Conservation (phyloP, 2,329 filamentous ascomycete species). For the Ophiostoma pallidulum region DNA sequence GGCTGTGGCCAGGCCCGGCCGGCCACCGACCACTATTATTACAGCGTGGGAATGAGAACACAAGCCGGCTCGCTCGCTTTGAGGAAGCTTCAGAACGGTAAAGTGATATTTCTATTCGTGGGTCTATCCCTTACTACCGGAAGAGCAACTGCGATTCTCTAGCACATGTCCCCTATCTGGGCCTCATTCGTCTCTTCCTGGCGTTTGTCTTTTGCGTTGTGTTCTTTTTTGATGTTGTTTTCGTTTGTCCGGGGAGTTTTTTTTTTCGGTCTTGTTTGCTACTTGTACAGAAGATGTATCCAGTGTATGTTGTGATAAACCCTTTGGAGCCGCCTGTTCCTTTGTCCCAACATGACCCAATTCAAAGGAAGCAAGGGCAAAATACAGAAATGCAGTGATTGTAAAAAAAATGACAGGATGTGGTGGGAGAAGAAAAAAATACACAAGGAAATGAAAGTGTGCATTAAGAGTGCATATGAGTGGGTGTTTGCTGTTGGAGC, state of each 20-base stretch:
- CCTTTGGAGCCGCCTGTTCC: neutral
- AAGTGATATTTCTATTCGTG: constrained; percentile 2
- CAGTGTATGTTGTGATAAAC: neutral
- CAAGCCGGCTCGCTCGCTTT: too few species aligned
- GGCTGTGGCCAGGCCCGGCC: too few species aligned
- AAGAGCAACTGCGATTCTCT: constrained; percentile 2
- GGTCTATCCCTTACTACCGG: neutral
- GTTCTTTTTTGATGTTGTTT: neutral
- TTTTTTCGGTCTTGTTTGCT: neutral
- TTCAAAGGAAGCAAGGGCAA: neutral
- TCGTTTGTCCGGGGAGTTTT: neutral
- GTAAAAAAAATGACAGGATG: neutral
- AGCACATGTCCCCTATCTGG: too few species aligned
- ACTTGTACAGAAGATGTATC: constrained; percentile 6
- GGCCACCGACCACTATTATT: too few species aligned
- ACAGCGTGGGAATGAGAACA: too few species aligned
- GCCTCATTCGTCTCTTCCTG: neutral
- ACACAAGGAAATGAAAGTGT: neutral
- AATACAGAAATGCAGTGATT: neutral
- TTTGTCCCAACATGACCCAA: neutral
- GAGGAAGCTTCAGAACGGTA: too few species aligned
- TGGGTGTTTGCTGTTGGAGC: too few species aligned
- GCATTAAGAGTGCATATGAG: too few species aligned
- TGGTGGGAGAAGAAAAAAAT: neutral
- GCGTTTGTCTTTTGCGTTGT: neutral